These are phyloP conservation scores for Hyparrhenia diplandra DNA, from an alignment of 176 grass and related monocot genomes.

Conservation along the genomic window DNA sequence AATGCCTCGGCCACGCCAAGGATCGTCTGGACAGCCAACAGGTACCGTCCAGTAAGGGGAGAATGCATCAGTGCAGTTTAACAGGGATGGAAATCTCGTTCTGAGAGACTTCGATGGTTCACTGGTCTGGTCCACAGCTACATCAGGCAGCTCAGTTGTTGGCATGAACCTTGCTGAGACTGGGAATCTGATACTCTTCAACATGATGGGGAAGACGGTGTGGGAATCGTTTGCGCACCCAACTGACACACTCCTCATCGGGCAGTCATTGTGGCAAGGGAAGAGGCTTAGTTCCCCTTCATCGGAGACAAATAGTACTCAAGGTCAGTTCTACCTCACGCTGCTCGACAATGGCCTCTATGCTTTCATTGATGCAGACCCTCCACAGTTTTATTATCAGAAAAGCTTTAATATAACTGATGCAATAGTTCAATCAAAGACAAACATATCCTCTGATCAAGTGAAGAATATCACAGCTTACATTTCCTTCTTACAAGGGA, in stretches of 20 bases:
- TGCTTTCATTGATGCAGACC: slow-evolving; percentile 37
- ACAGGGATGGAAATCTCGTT: slow-evolving; percentile 39
- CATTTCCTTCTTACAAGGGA: slow-evolving; percentile 47
- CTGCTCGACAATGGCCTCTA: slow-evolving; percentile 36
- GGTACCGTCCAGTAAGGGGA: slow-evolving; percentile 30
- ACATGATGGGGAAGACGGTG: slow-evolving; percentile 27
- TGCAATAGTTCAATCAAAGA: slow-evolving; percentile 30
- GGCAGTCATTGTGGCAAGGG: slow-evolving; percentile 55
- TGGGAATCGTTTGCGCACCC: slow-evolving; percentile 67
- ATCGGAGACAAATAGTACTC: slow-evolving; percentile 23
- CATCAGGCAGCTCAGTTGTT: slow-evolving; percentile 16
- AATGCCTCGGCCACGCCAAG: not conserved
- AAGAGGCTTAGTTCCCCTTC: slow-evolving; percentile 40
- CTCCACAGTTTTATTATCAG: slow-evolving; percentile 39
- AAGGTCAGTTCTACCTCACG: slow-evolving; percentile 56
- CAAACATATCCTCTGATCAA: slow-evolving; percentile 29
- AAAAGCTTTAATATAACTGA: slow-evolving; percentile 27
- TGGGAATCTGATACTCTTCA: slow-evolving; percentile 61
- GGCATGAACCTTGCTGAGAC: slow-evolving; percentile 45
- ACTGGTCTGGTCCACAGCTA: slow-evolving; percentile 46
- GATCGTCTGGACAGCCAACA: slow-evolving; percentile 61
- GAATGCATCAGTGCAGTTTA: slow-evolving; percentile 43
- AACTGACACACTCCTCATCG: slow-evolving; percentile 48
- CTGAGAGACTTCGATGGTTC: slow-evolving; percentile 40
- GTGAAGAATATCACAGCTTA: slow-evolving; percentile 20